Evolutionary conservation across 2,329 filamentous ascomycete genomes (phyloP).

Genomic region (Colletotrichum australisinense): DNA sequence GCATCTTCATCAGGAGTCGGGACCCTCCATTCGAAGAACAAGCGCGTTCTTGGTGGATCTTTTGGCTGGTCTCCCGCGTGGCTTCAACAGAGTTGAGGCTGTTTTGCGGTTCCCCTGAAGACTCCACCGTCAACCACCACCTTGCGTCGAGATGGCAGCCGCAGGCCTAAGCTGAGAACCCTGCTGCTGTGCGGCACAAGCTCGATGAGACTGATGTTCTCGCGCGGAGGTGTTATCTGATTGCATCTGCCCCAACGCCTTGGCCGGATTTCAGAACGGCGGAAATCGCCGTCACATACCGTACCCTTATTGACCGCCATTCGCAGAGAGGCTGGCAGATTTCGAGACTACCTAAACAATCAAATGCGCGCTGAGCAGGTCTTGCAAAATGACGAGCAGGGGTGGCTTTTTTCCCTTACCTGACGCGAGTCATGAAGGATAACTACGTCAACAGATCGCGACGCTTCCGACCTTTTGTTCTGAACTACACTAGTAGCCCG

Average conservation of each 20-base stretch:
- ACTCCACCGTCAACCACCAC: slow-evolving; percentile 26
- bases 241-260: slow-evolving; percentile 2
- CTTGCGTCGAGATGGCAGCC: slow-evolving; percentile 5
- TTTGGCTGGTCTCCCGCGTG: slow-evolving; percentile 28
- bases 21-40: slow-evolving; percentile 31
- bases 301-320: slow-evolving; percentile 26
- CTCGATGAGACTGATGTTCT: not conserved
- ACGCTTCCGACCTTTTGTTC: not conserved
- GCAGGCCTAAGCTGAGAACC: slow-evolving; percentile 10
- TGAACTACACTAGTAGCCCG: not conserved
- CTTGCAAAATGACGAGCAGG: slow-evolving; percentile 24
- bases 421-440: slow-evolving; percentile 28
- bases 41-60: slow-evolving; percentile 30
- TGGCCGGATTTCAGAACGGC: not conserved
- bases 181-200: not conserved
- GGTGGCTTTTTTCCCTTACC: not conserved
- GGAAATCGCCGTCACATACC: not conserved
- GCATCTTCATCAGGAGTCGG: slow-evolving; percentile 24
- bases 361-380: not conserved
- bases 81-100: slow-evolving; percentile 31
- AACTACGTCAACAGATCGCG: slow-evolving; percentile 26
- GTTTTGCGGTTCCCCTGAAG: slow-evolving; percentile 33
- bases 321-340: slow-evolving; percentile 21
- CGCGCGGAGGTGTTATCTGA: slow-evolving; percentile 13
- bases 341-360: not conserved